phyloP scores from a whole-genome alignment of 148 eudicot species.

The Camellia granthamiana region DNA sequence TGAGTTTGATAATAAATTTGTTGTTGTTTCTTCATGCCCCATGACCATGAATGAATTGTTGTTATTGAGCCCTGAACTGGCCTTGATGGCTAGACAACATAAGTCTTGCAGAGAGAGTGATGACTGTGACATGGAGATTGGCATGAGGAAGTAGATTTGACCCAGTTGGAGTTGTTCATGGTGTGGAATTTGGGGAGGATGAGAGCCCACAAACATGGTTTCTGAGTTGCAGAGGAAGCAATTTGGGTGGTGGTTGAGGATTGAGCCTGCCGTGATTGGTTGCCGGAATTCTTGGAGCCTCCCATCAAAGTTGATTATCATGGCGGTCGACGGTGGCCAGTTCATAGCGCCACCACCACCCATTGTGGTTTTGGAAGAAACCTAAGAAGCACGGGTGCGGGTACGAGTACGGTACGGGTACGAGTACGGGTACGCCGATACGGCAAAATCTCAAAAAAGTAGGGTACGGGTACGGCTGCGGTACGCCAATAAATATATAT shows the following conservation, averaged over 20 bases:
- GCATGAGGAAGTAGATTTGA: constrained; percentile 56
- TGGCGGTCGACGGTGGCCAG: constrained; percentile 29
- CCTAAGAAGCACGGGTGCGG: no score
- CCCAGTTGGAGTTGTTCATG: constrained; percentile 48
- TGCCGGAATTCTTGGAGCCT: constrained; percentile 41
- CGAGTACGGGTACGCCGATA: no score
- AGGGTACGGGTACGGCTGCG: no score
- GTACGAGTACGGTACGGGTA: no score
- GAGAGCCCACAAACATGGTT: constrained; percentile 42
- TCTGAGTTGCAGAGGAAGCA: constrained; percentile 52
- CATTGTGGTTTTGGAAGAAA: no score
- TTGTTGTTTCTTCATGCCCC: no score
- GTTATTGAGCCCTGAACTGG: constrained; percentile 39
- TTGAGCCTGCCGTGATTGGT: constrained; percentile 35
- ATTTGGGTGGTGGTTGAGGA: constrained; percentile 32
- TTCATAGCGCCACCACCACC: constrained; percentile 22
- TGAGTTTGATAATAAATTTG: no score
- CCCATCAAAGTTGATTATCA: constrained; percentile 45
- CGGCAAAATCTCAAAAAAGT: no score
- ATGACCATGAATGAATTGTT: no score
- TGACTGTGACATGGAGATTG: constrained; percentile 34
- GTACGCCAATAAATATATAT: no score
- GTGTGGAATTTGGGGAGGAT: constrained; percentile 27
- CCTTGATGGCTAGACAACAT: constrained; percentile 50
- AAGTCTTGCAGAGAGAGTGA: constrained; percentile 48